phyloP scores from a whole-genome alignment of 176 grass and related monocot genomes.

The Oryza australiensis region DNA sequence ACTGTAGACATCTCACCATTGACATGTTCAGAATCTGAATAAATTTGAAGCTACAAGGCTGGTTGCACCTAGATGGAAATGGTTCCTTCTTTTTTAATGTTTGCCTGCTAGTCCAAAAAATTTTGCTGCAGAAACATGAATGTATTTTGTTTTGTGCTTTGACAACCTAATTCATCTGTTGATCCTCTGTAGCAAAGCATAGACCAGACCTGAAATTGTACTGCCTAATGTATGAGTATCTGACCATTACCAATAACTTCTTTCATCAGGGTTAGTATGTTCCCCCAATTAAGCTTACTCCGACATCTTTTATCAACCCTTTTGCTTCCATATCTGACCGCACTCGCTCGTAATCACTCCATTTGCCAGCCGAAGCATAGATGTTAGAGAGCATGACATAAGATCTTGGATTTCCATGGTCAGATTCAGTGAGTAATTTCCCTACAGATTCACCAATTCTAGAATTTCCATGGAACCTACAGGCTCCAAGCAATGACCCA shows the following conservation, averaged over 20 bases:
- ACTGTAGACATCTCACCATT: not conserved
- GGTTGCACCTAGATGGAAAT: constrained; percentile 19
- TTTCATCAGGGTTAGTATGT: constrained; percentile 31
- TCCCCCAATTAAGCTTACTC: constrained; percentile 50
- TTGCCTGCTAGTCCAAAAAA: constrained; percentile 13
- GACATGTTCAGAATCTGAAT: not conserved
- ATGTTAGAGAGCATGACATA: constrained; percentile 84
- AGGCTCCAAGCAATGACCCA: constrained; percentile 76
- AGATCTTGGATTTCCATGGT: constrained; percentile 45
- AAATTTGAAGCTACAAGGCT: not conserved
- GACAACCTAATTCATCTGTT: not conserved
- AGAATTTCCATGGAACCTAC: constrained; percentile 61
- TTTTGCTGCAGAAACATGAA: not conserved
- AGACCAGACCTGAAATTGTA: constrained; percentile 17
- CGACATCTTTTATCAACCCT: constrained; percentile 61
- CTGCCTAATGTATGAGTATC: not conserved
- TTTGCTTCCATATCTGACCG: constrained; percentile 61
- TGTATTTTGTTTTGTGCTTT: constrained; percentile 4
- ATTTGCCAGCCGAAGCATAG: constrained; percentile 65
- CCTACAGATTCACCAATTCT: constrained; percentile 60
- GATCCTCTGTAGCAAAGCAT: constrained; percentile 6
- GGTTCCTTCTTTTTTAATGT: not conserved
- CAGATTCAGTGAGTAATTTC: constrained; percentile 47
- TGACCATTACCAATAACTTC: constrained; percentile 1
- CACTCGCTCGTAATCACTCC: constrained; percentile 56